A percentile compares a stretch with the other conserved stretches of the same genome.
These are phyloP conservation scores for Hyaloperonospora arabidopsidis DNA, from an alignment of 352 stramenopile genomes.

Conservation along the genomic window DNA sequence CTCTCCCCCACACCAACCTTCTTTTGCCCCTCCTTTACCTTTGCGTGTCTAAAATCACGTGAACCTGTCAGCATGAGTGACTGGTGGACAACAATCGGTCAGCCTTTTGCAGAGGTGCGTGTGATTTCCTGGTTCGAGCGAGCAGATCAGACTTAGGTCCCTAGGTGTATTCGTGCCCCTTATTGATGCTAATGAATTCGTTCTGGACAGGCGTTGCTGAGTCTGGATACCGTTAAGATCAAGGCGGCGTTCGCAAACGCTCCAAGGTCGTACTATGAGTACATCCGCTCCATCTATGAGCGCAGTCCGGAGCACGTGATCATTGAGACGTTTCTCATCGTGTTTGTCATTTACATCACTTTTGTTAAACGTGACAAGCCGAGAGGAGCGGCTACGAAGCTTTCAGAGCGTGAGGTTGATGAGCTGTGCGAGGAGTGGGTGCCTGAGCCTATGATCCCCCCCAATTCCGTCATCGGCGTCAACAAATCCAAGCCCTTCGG, in stretches of 20 bases:
- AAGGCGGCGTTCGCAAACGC: conserved; percentile 50
- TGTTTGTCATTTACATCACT: conserved; percentile 92
- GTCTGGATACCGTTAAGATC: conserved; percentile 51
- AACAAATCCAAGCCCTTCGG: conserved; percentile 46
- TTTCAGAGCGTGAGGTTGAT: conserved; percentile 85
- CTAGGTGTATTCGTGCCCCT: background rate
- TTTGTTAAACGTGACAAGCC: conserved; percentile 80
- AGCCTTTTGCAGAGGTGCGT: conserved; percentile 61
- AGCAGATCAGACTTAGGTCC: background rate
- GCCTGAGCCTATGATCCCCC: conserved; percentile 82
- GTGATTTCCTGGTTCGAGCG: background rate
- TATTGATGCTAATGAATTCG: background rate
- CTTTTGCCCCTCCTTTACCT: background rate
- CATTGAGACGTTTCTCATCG: conserved; percentile 95
- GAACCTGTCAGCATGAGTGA: conserved; percentile 46
- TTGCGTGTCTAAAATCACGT: background rate
- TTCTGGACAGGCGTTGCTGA: conserved; percentile 45
- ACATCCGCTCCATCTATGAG: conserved; percentile 77
- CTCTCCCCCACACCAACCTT: no score
- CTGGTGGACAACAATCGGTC: conserved; percentile 70
- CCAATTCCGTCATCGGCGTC: conserved; percentile 23
- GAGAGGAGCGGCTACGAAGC: conserved; percentile 46
- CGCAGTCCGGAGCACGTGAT: conserved; percentile 91
- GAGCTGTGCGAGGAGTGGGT: conserved; percentile 86
- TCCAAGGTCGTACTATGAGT: conserved; percentile 70